Evolutionary conservation across 164 flowering plant genomes (phyloP).

Genomic region (grape (Vitis vinifera)): ASM3070453v1 NC_081810.1:368501-369000

Average conservation of each 20-base stretch:
- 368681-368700: constrained; percentile 49
- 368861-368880: too few species aligned
- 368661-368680: constrained; percentile 31
- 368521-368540: constrained; percentile 26
- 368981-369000: too few species aligned
- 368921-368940: too few species aligned
- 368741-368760: not conserved
- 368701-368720: not conserved
- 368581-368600: not conserved
- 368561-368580: not conserved
- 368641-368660: constrained; percentile 46
- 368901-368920: too few species aligned
- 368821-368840: too few species aligned
- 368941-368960: too few species aligned
- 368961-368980: too few species aligned
- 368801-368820: too few species aligned
- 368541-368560: not conserved
- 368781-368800: too few species aligned
- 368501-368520: constrained; percentile 31
- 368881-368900: too few species aligned
- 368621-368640: constrained; percentile 24
- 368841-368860: too few species aligned
- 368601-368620: constrained; percentile 4
- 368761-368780: too few species aligned
- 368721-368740: not conserved